A percentile compares a stretch with the other conserved stretches of the same genome.
phyloP scores from a whole-genome alignment of 768 basidiomycete species.

The Xanthoconium purpureum region DNA sequence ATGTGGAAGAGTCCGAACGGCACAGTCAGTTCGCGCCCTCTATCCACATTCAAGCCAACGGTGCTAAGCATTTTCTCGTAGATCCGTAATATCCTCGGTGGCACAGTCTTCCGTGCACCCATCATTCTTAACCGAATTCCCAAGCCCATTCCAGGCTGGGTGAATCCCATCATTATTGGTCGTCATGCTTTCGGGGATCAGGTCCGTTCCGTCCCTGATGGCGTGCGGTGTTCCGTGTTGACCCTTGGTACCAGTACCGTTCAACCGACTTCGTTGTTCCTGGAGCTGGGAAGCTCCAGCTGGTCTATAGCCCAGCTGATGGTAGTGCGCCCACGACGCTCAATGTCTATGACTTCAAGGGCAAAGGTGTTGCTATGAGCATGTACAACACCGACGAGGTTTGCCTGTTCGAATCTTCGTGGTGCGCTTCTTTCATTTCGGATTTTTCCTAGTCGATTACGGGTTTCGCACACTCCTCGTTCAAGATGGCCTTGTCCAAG shows the following conservation, averaged over 20 bases:
- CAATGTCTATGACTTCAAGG: slow-evolving; percentile 93
- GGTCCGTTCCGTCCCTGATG: slow-evolving; percentile 36
- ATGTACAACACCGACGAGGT: slow-evolving; percentile 99
- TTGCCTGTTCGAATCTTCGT: slow-evolving; percentile 7
- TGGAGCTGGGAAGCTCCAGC: slow-evolving; percentile 90
- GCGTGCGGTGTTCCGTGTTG: slow-evolving; percentile 1
- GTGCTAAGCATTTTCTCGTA: slow-evolving; percentile 25
- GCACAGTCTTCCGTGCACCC: slow-evolving; percentile 98
- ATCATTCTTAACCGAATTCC: slow-evolving; percentile 91
- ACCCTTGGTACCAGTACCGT: slow-evolving; percentile 60
- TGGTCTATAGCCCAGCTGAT: slow-evolving; percentile 82
- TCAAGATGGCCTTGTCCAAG: slow-evolving; percentile 90
- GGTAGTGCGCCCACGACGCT: slow-evolving; percentile 66
- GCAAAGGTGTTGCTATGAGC: slow-evolving; percentile 86
- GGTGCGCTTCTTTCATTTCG: background rate
- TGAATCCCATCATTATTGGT: slow-evolving; percentile 93
- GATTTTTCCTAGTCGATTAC: slow-evolving; percentile 62
- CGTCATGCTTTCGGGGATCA: slow-evolving; percentile 98
- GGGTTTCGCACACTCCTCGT: slow-evolving; percentile 95
- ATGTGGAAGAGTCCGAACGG: slow-evolving; percentile 99
- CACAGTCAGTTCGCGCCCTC: slow-evolving; percentile 52
- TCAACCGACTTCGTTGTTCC: slow-evolving; percentile 91
- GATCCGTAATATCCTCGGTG: slow-evolving; percentile 97
- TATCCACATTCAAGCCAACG: background rate
- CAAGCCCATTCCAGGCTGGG: slow-evolving; percentile 94